Conservation (phyloP, 1,284 basidiomycete species). For the Sporisorium iseilematis-ciliati region DNA sequence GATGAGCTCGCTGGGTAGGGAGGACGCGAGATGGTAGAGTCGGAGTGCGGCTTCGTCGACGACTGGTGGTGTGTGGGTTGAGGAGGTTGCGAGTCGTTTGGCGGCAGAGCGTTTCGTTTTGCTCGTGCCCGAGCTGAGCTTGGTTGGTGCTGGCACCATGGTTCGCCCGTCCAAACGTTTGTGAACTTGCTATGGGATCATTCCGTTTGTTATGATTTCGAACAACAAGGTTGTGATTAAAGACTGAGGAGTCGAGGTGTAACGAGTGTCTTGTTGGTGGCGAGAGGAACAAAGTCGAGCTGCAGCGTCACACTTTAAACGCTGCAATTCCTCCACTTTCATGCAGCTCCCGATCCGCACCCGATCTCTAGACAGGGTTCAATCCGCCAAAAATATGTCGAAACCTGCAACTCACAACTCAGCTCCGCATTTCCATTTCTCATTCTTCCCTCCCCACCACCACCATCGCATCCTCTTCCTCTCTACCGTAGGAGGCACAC, state of each 20-base stretch:
- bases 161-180: background rate
- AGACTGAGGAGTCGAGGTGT: background rate
- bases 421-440: slow-evolving; percentile 7
- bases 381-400: background rate
- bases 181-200: background rate
- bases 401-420: slow-evolving; percentile 3
- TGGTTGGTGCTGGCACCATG: slow-evolving; percentile 45
- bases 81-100: slow-evolving; percentile 3
- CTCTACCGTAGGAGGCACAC: slow-evolving; percentile 8
- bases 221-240: background rate
- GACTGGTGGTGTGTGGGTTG: background rate
- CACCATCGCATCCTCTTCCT: slow-evolving; percentile 8
- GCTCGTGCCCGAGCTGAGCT: slow-evolving; percentile 20
- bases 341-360: background rate
- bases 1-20: slow-evolving; percentile 48
- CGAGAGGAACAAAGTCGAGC: background rate
- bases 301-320: background rate
- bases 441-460: background rate
- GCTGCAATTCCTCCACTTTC: slow-evolving; percentile 8
- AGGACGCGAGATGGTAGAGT: slow-evolving; percentile 31
- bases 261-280: background rate
- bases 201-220: background rate
- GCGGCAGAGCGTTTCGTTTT: slow-evolving; percentile 17
- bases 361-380: slow-evolving; percentile 2
- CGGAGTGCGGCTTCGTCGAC: slow-evolving; percentile 23